phyloP scores from a whole-genome alignment of 768 basidiomycete species.

The Tylopilus cervinicoccineus region DNA sequence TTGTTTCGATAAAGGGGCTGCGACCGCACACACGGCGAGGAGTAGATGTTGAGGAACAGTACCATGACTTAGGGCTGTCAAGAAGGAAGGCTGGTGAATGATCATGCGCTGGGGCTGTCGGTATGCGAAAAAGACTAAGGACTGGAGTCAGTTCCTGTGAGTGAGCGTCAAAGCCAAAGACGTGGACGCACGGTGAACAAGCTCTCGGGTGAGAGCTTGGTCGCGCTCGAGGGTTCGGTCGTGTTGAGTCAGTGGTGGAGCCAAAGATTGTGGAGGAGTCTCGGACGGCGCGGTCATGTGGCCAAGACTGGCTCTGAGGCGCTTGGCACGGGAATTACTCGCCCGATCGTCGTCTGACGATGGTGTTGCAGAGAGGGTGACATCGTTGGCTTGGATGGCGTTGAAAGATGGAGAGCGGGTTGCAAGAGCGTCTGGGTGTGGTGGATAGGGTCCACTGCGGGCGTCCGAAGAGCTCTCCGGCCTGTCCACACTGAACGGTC shows the following conservation, averaged over 20 bases:
- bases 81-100: conserved; percentile 77
- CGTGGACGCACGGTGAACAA: conserved; percentile 60
- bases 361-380: conserved; percentile 9
- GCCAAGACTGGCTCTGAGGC: conserved; percentile 41
- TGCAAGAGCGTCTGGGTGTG: conserved; percentile 13
- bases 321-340: conserved; percentile 45
- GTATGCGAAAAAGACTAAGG: conserved; percentile 75
- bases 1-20: conserved; percentile 71
- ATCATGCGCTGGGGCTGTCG: conserved; percentile 74
- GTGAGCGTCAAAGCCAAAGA: not conserved
- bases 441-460: conserved; percentile 16
- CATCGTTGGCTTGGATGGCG: conserved; percentile 13
- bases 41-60: conserved; percentile 68
- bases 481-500: conserved; percentile 44
- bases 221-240: conserved; percentile 52
- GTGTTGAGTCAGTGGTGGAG: conserved; percentile 30
- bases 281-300: conserved; percentile 34
- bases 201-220: conserved; percentile 61
- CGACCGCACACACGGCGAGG: conserved; percentile 72
- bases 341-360: conserved; percentile 40
- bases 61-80: conserved; percentile 59
- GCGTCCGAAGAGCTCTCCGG: conserved; percentile 25
- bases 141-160: conserved; percentile 1
- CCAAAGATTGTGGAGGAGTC: conserved; percentile 32
- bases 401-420: conserved; percentile 14